Conservation (phyloP, 345 rosid genomes). For the Jatropha curcas region DNA sequence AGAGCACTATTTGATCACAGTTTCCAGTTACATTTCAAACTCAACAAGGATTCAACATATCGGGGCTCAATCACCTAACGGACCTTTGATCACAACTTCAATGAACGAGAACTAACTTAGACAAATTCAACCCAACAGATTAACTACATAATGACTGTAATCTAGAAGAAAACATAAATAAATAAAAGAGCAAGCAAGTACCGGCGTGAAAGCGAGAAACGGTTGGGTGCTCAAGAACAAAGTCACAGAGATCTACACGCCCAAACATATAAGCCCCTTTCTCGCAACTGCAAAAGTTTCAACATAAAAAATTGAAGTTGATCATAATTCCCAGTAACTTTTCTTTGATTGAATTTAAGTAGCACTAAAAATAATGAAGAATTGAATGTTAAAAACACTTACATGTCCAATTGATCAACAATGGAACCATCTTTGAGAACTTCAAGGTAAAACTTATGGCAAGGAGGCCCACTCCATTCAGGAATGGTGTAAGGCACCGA, state of each 20-base stretch:
- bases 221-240: constrained; percentile 84
- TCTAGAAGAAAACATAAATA: neutral
- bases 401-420: constrained; percentile 61
- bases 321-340: neutral
- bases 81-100: neutral
- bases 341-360: neutral
- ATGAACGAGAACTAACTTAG: neutral
- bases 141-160: neutral
- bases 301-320: neutral
- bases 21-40: no score
- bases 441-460: constrained; percentile 64
- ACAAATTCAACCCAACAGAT: neutral
- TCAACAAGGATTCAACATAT: no score
- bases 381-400: constrained; percentile 14
- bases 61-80: neutral
- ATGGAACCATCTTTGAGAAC: constrained; percentile 87
- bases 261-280: constrained; percentile 99
- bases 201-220: constrained; percentile 97
- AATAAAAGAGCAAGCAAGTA: constrained; percentile 27
- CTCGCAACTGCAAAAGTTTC: constrained; percentile 46
- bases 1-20: neutral
- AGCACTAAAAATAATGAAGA: no score
- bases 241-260: constrained; percentile 81
- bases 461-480: constrained; percentile 83
- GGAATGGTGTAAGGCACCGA: constrained; percentile 80